Base-by-base conservation (phyloP, 768 basidiomycete species). In the Cyclocybe cylindracea region DNA sequence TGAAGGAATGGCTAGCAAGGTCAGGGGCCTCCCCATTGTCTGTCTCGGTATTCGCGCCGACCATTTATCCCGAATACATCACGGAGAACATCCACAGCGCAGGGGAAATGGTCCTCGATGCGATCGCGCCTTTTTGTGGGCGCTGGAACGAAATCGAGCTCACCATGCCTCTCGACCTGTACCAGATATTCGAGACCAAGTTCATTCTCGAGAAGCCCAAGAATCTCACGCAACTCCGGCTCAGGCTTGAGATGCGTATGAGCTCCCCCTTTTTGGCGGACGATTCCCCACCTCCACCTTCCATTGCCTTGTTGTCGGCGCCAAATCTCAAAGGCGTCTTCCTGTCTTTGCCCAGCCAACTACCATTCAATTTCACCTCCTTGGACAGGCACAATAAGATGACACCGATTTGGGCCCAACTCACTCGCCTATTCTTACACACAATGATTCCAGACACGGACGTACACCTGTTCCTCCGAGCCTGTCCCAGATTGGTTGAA, bases 11-110 rank as follows among this genome's bases (percentile, higher is more conserved):
- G 57, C 33, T 58, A 14, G 36, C 5, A 5, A 48, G 52, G 24
- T 58, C 57, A 10, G 57, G 57, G 18, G 42, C 46, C 7, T 48
- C 46, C 35, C 49, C 57, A 5, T 19, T 58, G 24, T 51, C 45
- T 8, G 38, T 58, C 33, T 58, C 57, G n/a, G 44, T 58, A 7
- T 34, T 35, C 4, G 24, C 24, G 24, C 24, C 24, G 24, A 24
- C 24, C 24, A 24, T 24, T 24, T 57, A 45, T 40, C 33, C 51
- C 31, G 37, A 37, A 13, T 34, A 35, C 18, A 24, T 36, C 16
- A 40, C 45, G 45, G 36, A 53, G 19, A 43, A 29, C 16, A 37
- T 44, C 18, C 42, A 38, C 10, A 31, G 42, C 13, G 34, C 46
- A 5, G 39, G 36, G 32, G n/a, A 11, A 10, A 44, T 10, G n/a